Conservation (phyloP, 2,329 filamentous ascomycete species). For the Paecilomyces niveus region DNA sequence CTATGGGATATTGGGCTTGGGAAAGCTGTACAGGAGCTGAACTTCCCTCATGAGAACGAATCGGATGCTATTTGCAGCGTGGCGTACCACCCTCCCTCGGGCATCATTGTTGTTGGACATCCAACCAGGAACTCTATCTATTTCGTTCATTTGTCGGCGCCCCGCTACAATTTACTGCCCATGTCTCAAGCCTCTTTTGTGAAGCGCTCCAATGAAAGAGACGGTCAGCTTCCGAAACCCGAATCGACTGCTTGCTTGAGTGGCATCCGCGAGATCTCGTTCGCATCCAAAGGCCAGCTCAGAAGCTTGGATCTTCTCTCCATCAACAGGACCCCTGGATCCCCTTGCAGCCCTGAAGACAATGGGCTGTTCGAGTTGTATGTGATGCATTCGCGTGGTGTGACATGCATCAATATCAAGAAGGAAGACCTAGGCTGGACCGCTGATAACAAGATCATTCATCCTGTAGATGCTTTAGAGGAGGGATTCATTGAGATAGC, state of each 20-base stretch:
- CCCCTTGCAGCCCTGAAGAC: constrained; percentile 56
- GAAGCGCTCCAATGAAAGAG: constrained; percentile 65
- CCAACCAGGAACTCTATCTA: constrained; percentile 96
- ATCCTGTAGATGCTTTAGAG: constrained; percentile 67
- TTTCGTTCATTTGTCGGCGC: constrained; percentile 90
- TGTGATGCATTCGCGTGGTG: constrained; percentile 93
- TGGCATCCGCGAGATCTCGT: constrained; percentile 90
- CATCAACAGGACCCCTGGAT: constrained; percentile 45
- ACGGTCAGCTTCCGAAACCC: constrained; percentile 68
- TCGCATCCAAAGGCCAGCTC: constrained; percentile 75
- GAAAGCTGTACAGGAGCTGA: constrained; percentile 94
- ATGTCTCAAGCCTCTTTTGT: constrained; percentile 87
- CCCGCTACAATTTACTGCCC: constrained; percentile 74
- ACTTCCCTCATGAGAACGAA: constrained; percentile 91
- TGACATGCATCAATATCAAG: constrained; percentile 81
- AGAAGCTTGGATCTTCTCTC: constrained; percentile 85
- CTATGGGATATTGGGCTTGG: constrained; percentile 94
- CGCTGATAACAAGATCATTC: constrained; percentile 78
- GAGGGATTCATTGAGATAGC: constrained; percentile 68
- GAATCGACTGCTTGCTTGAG: constrained; percentile 97
- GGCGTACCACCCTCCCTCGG: constrained; percentile 83
- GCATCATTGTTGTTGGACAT: constrained; percentile 91
- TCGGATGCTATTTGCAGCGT: constrained; percentile 98
- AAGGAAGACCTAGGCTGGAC: constrained; percentile 89
- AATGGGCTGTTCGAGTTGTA: constrained; percentile 87